Conservation (phyloP, 768 basidiomycete genomes). For the Russula emetica region DNA sequence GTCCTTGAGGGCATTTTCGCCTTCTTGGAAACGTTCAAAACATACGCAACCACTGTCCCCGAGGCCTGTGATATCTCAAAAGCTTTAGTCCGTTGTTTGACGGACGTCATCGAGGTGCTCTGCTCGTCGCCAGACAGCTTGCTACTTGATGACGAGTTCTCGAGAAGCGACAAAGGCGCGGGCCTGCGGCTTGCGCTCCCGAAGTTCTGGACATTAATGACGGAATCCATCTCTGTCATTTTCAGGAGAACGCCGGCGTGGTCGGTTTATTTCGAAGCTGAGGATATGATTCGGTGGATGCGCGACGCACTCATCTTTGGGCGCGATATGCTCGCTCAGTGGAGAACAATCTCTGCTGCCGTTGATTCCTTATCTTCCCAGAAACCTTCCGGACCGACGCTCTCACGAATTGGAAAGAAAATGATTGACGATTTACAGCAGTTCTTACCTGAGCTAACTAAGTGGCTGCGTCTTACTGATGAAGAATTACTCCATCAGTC, state of each 20-base stretch:
- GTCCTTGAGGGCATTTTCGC: constrained; percentile 66
- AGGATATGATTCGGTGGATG: constrained; percentile 96
- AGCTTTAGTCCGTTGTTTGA: constrained; percentile 85
- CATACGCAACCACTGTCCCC: constrained; percentile 57
- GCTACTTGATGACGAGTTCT: constrained; percentile 51
- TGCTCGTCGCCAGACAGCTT: constrained; percentile 71
- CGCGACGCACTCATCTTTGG: constrained; percentile 94
- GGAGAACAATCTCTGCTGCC: constrained; percentile 66
- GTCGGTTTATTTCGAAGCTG: constrained; percentile 73
- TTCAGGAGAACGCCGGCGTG: constrained; percentile 81
- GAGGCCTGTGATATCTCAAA: constrained; percentile 90
- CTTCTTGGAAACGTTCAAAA: constrained; percentile 64
- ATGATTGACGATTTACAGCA: constrained; percentile 77
- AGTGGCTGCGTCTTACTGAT: constrained; percentile 92
- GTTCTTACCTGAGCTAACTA: constrained; percentile 71
- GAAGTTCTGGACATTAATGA: constrained; percentile 80
- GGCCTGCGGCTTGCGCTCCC: constrained; percentile 54
- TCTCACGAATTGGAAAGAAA: constrained; percentile 58
- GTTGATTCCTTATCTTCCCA: constrained; percentile 33
- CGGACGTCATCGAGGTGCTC: constrained; percentile 86
- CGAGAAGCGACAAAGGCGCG: constrained; percentile 42
- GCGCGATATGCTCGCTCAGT: constrained; percentile 75
- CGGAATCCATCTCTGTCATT: constrained; percentile 71
- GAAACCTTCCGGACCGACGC: constrained; percentile 35
- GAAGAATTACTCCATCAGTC: constrained; percentile 88